phyloP scores from a whole-genome alignment of 2,329 filamentous ascomycete genomes.

The Talaromyces sp. region DNA sequence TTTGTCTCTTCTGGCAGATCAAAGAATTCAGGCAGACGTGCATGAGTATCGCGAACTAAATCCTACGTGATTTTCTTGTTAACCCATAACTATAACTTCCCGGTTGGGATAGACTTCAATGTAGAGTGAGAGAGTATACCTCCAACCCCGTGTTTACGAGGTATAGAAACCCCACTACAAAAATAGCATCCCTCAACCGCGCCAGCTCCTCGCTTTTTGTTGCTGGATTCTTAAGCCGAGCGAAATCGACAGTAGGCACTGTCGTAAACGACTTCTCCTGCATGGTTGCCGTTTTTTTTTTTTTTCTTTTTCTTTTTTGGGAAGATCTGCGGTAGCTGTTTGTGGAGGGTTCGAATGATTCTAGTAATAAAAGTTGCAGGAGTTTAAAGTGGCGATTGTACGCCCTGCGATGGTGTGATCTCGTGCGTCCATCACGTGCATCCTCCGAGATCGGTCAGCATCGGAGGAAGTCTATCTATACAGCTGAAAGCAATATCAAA shows the following conservation, averaged over 20 bases:
- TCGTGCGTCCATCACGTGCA: neutral
- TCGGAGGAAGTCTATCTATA: neutral
- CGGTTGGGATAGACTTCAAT: neutral
- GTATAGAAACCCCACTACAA: constrained; percentile 31
- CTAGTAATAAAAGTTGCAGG: neutral
- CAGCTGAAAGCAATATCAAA: neutral
- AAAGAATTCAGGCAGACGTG: constrained; percentile 18
- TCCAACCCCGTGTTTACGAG: constrained; percentile 31
- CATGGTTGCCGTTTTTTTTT: neutral
- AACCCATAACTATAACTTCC: neutral
- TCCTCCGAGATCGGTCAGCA: neutral
- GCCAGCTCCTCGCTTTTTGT: constrained; percentile 21
- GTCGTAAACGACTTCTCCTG: neutral
- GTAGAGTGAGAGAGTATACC: constrained; percentile 13
- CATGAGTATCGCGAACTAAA: constrained; percentile 16
- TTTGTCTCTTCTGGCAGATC: constrained; percentile 15
- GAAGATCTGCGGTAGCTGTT: neutral
- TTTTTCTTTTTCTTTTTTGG: no score
- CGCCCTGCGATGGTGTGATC: neutral
- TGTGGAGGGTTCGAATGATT: neutral
- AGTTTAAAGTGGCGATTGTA: neutral
- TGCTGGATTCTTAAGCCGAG: constrained; percentile 17
- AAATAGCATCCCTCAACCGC: constrained; percentile 28
- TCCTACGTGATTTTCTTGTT: constrained; percentile 18
- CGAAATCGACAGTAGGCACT: constrained; percentile 20